Conservation (phyloP, 2,329 filamentous ascomycete genomes). For the Aspergillus phoenicis region DNA sequence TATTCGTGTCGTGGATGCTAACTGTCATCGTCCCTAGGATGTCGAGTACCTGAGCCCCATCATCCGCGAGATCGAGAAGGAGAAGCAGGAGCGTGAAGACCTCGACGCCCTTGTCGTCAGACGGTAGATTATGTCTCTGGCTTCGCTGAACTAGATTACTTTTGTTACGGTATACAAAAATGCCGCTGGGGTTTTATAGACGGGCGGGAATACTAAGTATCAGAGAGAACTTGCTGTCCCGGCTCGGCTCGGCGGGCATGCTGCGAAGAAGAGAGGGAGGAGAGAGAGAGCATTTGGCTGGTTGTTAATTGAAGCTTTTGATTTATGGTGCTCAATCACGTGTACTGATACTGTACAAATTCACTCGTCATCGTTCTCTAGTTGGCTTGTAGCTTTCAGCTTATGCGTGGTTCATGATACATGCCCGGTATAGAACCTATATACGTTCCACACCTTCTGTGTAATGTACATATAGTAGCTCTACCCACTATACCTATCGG, state of each 20-base stretch:
- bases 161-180: conserved; percentile 24
- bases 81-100: conserved; percentile 68
- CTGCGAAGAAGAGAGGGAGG: conserved; percentile 15
- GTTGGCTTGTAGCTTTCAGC: not conserved
- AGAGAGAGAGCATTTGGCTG: conserved; percentile 25
- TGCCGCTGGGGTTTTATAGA: conserved; percentile 20
- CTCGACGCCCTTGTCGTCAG: conserved; percentile 67
- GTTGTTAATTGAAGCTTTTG: conserved; percentile 27
- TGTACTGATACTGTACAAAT: conserved; percentile 49
- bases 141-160: conserved; percentile 15
- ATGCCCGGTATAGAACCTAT: not conserved
- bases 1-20: not conserved
- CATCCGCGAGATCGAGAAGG: conserved; percentile 69
- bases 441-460: not conserved
- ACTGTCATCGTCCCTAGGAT: conserved; percentile 54
- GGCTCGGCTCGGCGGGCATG: conserved; percentile 19
- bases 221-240: conserved; percentile 26
- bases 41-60: conserved; percentile 66
- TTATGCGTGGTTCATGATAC: not conserved
- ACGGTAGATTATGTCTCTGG: conserved; percentile 39
- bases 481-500: not conserved
- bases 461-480: not conserved
- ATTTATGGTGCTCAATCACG: conserved; percentile 28
- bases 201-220: conserved; percentile 19
- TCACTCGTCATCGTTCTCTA: conserved; percentile 34